Evolutionary conservation across 1,284 basidiomycete species (phyloP), one percentile per base, ranked within the genome.

Genomic region (Leucoagaricus sp.): DNA sequence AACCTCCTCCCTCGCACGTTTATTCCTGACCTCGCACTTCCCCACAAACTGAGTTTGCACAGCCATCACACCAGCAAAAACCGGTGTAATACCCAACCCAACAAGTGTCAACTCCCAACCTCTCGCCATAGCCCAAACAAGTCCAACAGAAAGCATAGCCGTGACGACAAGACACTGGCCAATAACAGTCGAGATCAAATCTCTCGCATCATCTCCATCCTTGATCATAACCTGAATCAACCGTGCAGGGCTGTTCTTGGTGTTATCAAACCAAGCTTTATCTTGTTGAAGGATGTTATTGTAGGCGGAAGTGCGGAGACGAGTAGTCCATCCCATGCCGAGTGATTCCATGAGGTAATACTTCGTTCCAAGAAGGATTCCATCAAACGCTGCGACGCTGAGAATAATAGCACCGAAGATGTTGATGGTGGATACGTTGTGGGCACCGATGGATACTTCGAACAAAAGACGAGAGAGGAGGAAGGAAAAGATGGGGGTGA

Each of bases 21-120:
- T 97, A 75, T 95, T 96, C 59, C 82, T 72, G 8, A 84, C 69
- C 75, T 98, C 94, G 63, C 85, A 88, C 53, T 81, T 79, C 2
- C 83, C 81, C 2, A 92, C 84, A 45, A 93, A 69, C 21, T 79
- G 75, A 0, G 88, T 85, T 68, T 96, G 92, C 6, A 90, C 60
- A 10, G 84, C 80, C 79, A 94, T 91, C 4, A 86, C 78, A 15
- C 83, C 70, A 8, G 86, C 85, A 64, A 98, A 96, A 7, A 97
- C 78, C 0, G 96, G 96, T 0, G 84, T 91, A 31, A 98, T 83
- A 0, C 89, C 94, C 31, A 98, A 71, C 0, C 94, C 96, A 1
- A 93, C 92, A 17, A 99, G 82, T 0, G 96, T 97, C 58, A 99
- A 78, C 73, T 97, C 87, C 96, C 96, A 99, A 0, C 94, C 94